Percentiles rank a stretch among this genome's conserved stretches.
Evolutionary conservation across 2,329 filamentous ascomycete species (phyloP).

Genomic region (Calonectria pteridis): DNA sequence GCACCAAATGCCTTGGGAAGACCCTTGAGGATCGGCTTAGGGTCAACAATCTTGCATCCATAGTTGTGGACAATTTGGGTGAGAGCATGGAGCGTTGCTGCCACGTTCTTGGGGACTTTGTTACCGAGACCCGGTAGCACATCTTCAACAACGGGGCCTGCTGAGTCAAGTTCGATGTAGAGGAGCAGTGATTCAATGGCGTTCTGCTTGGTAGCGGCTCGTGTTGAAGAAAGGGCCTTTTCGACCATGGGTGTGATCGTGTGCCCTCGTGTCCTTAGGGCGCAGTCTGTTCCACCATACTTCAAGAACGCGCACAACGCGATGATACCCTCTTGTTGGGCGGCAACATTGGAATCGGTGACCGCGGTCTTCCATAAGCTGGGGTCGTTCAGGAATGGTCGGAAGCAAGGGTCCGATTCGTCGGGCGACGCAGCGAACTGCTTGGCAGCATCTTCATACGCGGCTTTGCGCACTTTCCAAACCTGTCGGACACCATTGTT

Average conservation of each 20-base stretch:
- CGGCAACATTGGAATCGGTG: conserved; percentile 94
- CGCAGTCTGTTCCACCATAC: conserved; percentile 85
- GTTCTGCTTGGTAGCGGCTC: conserved; percentile 89
- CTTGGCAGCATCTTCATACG: conserved; percentile 92
- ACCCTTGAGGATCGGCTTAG: conserved; percentile 89
- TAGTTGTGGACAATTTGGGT: conserved; percentile 92
- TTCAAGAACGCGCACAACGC: conserved; percentile 94
- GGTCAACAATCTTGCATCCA: conserved; percentile 93
- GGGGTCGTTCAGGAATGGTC: conserved; percentile 87
- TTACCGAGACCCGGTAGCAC: conserved; percentile 85
- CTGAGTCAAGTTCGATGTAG: conserved; percentile 89
- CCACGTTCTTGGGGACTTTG: conserved; percentile 91
- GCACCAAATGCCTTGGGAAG: conserved; percentile 94
- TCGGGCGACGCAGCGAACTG: conserved; percentile 87
- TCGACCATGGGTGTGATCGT: conserved; percentile 87
- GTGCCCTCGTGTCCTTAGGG: conserved; percentile 79
- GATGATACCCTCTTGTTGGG: conserved; percentile 91
- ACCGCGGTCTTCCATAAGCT: conserved; percentile 93
- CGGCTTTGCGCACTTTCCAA: conserved; percentile 97
- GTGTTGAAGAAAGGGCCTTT: conserved; percentile 89
- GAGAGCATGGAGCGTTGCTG: conserved; percentile 78
- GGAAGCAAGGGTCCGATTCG: conserved; percentile 87
- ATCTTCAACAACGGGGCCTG: conserved; percentile 90
- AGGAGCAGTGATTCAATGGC: conserved; percentile 88
- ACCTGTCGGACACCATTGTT: conserved; percentile 22